Base-by-base conservation (phyloP, 441 rosid species). In the Rhodomyrtus psidioides region DNA sequence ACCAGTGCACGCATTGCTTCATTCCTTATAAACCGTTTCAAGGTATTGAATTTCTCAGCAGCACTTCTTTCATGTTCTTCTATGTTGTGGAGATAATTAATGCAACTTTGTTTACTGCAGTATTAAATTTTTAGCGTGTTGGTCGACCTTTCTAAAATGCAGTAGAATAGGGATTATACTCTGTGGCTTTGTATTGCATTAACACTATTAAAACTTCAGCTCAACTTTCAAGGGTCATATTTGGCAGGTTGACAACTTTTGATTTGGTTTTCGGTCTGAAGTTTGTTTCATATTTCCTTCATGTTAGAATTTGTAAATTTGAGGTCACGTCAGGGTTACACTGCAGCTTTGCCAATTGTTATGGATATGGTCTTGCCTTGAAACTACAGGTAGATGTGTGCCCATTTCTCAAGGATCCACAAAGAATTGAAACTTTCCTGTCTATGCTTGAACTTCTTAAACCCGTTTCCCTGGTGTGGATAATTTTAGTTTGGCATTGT, bases 21-120 rank as follows among this genome's bases (percentile, higher is more conserved):
- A 84, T 94, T 92, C 92, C 91, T 96, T 90, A 93, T 94, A 84
- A 94, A 85, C 89, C 94, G 95, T 84, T 95, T 96, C 86, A 97
- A 97, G 99, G 99, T 96, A 90, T 53, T 87, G 55, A 70, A 82
- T 84, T 84, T 76, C 49, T 82, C 27, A 4, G 26, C 17, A 16
- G 56, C 39, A 19, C 44, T 49, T 27, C 9, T 30, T 27, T 70
- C 10, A 8, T 27, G 60, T 28, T 14, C 17, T 19, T 81, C 28
- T 55, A 39, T 82, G 30, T 82, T 23, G 59, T 56, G 58, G 9
- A 24, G 59, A 56, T 8, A 24, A 26, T 56, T 56, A 23, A 24
- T 24, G 59, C n/a, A 24, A 56, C 21, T 7, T 34, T 39, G 49
- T 39, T 12, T 70, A 26, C 79, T 70, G 9, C 79, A 39, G 79